Base-by-base conservation (phyloP, 2,329 filamentous ascomycete genomes). In the Fonsecaea pedrosoi region DNA sequence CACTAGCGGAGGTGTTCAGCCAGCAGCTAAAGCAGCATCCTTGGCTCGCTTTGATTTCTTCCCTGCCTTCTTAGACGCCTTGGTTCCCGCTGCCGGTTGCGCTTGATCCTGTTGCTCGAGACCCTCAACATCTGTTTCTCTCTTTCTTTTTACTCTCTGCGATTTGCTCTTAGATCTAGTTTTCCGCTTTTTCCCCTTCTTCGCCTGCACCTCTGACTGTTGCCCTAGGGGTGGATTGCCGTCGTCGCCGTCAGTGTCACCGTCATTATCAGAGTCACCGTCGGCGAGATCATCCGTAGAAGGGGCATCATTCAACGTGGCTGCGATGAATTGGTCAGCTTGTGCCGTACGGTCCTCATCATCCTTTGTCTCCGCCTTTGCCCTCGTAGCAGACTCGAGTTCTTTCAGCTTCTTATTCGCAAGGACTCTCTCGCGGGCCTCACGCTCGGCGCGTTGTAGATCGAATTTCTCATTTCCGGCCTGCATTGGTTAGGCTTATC, bases 401-500 rank as follows among this genome's bases (percentile, higher is more conserved):
- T 9, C 45, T 25, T 63, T 71, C 21, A 73, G 57, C 69, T 81
- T 85, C 37, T 82, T 75, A 62, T 83, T 79, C 13, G 84, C 82
- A 40, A 78, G 79, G 9, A 83, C 82, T 66, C 80, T 82, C 69
- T 86, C 82, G 71, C 83, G 83, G 10, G 82, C 81, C 72, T 82
- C 76, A 70, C 79, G 77, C 71, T 85, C 81, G 56, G 83, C 83
- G 63, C 79, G 78, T 73, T 84, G 78, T 8, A 83, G 69, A 66
- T 86, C 83, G 70, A 82, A 78, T 74, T 83, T 83, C 40, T 85
- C 78, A 75, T 87, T 83, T 40, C 80, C 81, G 62, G 80, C 75
- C 80, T 82, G 56, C 15, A 34, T 25, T 59, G 12, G 5, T 45
- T 65, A 38, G 73, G 63, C 42, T 50, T 6, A 35, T 10, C 12